Conservation (phyloP, 805 yeast species). For the Cyberlindnera xishuangbannaensis region DNA sequence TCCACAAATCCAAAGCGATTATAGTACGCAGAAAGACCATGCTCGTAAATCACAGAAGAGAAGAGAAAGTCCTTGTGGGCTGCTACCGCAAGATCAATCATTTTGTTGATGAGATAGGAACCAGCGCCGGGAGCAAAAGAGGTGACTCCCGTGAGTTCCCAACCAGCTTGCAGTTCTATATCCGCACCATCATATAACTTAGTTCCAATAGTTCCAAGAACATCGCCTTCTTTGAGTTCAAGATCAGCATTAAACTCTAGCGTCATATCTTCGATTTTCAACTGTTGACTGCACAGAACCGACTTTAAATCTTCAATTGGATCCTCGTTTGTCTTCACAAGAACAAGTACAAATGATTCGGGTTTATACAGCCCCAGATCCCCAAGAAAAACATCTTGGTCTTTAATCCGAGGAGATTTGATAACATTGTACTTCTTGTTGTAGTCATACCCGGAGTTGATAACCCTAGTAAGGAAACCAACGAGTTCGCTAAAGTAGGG, state of each 20-base stretch:
- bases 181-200: constrained; percentile 6
- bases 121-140: constrained; percentile 20
- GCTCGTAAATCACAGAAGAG: constrained; percentile 19
- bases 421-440: constrained; percentile 17
- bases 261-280: constrained; percentile 3
- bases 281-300: too few species aligned
- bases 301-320: not conserved
- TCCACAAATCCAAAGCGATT: constrained; percentile 17
- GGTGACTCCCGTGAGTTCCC: constrained; percentile 21
- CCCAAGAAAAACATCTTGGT: constrained; percentile 7
- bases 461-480: constrained; percentile 10
- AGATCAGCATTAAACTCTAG: constrained; percentile 3
- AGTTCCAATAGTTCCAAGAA: constrained; percentile 17
- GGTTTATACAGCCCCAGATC: constrained; percentile 18
- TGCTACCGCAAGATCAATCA: constrained; percentile 4
- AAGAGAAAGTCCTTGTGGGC: constrained; percentile 2
- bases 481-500: constrained; percentile 7
- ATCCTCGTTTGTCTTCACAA: constrained; percentile 3
- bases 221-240: constrained; percentile 1
- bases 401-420: constrained; percentile 17
- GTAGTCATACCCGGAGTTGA: constrained; percentile 17
- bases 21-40: constrained; percentile 14
- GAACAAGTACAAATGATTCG: constrained; percentile 14
- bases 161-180: constrained; percentile 3
- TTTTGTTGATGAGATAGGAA: constrained; percentile 8